Evolutionary conservation across 2,329 filamentous ascomycete species (phyloP).

Genomic region (Colletotrichum sp.): DNA sequence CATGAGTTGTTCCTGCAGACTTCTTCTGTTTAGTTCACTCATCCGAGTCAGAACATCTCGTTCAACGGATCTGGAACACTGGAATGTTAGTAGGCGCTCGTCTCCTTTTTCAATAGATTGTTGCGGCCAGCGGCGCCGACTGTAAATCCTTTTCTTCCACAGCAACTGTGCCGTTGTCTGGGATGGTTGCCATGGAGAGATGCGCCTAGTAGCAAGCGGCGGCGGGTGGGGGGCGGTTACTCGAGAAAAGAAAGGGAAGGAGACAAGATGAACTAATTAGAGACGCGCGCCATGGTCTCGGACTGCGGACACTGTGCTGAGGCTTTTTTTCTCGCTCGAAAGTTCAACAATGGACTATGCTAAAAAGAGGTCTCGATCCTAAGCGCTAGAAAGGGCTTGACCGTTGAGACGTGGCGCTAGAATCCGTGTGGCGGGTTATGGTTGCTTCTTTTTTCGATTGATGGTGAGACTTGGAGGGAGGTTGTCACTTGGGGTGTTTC

Average conservation of each 20-base stretch:
- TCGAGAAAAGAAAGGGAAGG: neutral
- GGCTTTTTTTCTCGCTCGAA: neutral
- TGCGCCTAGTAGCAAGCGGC: neutral
- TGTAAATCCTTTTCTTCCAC: neutral
- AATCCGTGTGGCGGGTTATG: neutral
- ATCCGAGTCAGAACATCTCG: neutral
- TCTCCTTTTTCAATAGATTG: neutral
- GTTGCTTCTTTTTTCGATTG: neutral
- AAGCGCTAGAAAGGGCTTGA: neutral
- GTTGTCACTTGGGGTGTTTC: neutral
- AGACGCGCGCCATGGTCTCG: neutral
- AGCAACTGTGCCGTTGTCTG: neutral
- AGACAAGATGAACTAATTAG: neutral
- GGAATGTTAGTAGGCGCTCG: neutral
- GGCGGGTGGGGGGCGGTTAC: neutral
- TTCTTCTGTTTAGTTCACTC: neutral
- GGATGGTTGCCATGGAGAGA: neutral
- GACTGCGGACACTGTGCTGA: neutral
- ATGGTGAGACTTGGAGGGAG: neutral
- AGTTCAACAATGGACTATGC: neutral
- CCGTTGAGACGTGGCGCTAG: neutral
- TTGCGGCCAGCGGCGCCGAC: neutral
- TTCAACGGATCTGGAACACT: neutral
- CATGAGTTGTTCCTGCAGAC: rapidly evolving
- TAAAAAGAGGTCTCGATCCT: neutral